A percentile compares a stretch with the other conserved stretches of the same genome.
Conservation (phyloP, 176 grass and related monocot species). For the Cenchrus americanus region DNA sequence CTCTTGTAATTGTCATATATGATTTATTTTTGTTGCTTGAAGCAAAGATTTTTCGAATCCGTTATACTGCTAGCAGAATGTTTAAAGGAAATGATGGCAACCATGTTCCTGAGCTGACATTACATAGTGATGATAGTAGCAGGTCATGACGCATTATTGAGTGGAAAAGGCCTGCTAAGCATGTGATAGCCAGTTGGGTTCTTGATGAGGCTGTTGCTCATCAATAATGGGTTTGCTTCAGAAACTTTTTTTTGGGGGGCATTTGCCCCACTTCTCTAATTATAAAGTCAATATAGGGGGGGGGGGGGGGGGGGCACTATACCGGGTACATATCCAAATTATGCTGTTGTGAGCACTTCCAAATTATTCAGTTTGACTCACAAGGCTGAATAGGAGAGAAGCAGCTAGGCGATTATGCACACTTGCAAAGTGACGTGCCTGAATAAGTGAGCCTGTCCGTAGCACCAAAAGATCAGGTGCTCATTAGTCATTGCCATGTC, state of each 20-base stretch:
- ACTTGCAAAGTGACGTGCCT: not conserved
- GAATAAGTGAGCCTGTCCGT: not conserved
- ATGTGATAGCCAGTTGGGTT: constrained; percentile 26
- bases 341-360: not conserved
- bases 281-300: not conserved
- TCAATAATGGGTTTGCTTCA: constrained; percentile 38
- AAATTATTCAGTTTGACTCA: constrained; percentile 7
- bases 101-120: constrained; percentile 37
- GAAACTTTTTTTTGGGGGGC: not conserved
- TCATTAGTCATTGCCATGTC: not conserved
- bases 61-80: not conserved
- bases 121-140: not conserved
- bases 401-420: not conserved
- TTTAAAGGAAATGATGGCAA: not conserved
- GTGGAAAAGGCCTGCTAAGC: not conserved
- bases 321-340: not conserved
- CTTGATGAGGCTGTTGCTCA: constrained; percentile 20
- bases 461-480: constrained; percentile 16
- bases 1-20: constrained; percentile 43
- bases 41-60: constrained; percentile 7
- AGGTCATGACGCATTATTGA: constrained; percentile 7
- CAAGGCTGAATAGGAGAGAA: constrained; percentile 2
- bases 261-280: not conserved
- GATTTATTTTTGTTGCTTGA: constrained; percentile 17
- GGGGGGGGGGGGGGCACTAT: not conserved